phyloP scores from a whole-genome alignment of 1,284 basidiomycete genomes.

The Cryptococcus sp. region DNA sequence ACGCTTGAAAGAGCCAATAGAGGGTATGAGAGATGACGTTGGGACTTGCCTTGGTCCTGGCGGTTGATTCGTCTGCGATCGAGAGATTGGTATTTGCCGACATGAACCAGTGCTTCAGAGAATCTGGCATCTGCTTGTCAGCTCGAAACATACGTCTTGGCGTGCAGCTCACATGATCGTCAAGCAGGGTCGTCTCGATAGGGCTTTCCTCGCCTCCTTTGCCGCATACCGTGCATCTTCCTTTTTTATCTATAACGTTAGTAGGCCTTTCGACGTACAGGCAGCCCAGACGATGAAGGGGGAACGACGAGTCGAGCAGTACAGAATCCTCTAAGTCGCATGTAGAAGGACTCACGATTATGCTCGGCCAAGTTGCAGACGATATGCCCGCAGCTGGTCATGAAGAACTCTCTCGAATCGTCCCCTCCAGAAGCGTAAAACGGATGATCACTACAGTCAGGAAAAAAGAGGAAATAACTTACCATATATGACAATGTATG shows the following conservation, averaged over 20 bases:
- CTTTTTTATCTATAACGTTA: conserved; percentile 7
- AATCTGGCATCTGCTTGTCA: neutral
- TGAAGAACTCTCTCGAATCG: conserved; percentile 3
- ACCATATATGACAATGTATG: conserved; percentile 3
- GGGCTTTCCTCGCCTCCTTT: conserved; percentile 1
- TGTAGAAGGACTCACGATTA: no score
- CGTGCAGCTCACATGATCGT: no score
- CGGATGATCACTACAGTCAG: conserved; percentile 1
- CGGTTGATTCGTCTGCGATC: neutral
- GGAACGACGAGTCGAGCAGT: no score
- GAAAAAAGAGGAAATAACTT: neutral
- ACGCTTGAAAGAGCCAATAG: neutral
- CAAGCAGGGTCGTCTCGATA: neutral
- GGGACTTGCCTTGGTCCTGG: neutral
- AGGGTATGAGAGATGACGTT: no score
- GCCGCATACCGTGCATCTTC: conserved; percentile 2
- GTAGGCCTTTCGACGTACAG: neutral
- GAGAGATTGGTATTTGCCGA: neutral
- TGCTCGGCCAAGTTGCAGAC: conserved; percentile 2
- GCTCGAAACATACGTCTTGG: neutral
- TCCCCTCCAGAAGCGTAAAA: neutral
- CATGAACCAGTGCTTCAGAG: neutral
- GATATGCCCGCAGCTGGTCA: conserved; percentile 6
- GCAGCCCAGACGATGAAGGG: neutral
- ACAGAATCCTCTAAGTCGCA: no score